phyloP scores from a whole-genome alignment of 352 stramenopile species.

The Globisporangium polare region DNA sequence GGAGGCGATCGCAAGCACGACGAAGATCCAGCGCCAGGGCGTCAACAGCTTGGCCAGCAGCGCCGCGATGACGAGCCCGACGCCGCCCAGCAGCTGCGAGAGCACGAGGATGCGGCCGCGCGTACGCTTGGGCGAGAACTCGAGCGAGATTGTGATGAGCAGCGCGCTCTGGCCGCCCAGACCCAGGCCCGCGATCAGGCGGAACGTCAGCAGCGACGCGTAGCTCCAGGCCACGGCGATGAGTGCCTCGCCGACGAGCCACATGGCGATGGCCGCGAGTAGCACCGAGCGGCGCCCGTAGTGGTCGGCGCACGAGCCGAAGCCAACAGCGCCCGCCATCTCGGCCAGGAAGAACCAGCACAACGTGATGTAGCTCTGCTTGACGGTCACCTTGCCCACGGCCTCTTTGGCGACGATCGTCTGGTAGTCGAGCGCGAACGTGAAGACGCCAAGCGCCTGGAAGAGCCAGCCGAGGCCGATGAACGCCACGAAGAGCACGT shows the following conservation, averaged over 20 bases:
- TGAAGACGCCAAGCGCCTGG: slow-evolving; percentile 33
- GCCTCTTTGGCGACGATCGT: slow-evolving; percentile 7
- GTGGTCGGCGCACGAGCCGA: slow-evolving; percentile 56
- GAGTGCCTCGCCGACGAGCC: slow-evolving; percentile 37
- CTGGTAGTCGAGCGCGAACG: slow-evolving; percentile 15
- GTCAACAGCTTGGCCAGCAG: slow-evolving; percentile 27
- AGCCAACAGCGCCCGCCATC: slow-evolving; percentile 39
- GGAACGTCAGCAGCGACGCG: slow-evolving; percentile 35
- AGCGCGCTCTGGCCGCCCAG: slow-evolving; percentile 56
- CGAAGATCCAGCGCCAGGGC: slow-evolving; percentile 17
- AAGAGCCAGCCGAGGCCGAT: slow-evolving; percentile 46
- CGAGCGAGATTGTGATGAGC: slow-evolving; percentile 44
- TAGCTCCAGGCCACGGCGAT: slow-evolving; percentile 33
- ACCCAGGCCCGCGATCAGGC: slow-evolving; percentile 37
- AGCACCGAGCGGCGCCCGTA: slow-evolving; percentile 46
- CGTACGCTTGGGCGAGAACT: slow-evolving; percentile 59
- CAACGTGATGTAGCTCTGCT: slow-evolving; percentile 23
- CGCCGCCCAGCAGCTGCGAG: slow-evolving; percentile 30
- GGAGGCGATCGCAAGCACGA: slow-evolving; percentile 15
- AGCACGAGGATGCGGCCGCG: slow-evolving; percentile 56
- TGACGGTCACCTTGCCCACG: neutral
- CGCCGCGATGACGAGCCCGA: slow-evolving; percentile 40
- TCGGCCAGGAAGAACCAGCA: slow-evolving; percentile 41
- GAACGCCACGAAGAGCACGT: slow-evolving; percentile 37
- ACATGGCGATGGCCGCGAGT: slow-evolving; percentile 31